Base-by-base conservation (phyloP, 768 basidiomycete genomes). In the Termitomyces sp. region DNA sequence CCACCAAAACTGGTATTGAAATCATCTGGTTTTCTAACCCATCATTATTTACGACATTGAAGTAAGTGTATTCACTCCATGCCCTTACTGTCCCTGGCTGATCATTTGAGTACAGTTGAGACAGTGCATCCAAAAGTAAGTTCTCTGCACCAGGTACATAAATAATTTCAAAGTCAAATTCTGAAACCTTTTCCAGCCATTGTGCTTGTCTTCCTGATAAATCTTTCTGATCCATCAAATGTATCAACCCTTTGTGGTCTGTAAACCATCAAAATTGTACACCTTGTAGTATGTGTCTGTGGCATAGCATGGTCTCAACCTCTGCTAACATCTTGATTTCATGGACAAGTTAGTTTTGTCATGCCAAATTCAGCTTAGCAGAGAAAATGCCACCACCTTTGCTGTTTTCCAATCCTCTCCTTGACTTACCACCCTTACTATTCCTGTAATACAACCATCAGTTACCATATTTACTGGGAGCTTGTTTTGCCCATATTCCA, bases 71-170 rank as follows among this genome's bases (percentile, higher is more conserved):
- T 56, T 68, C 63, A 55, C 63, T 66, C 0, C 47, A 32, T 7
- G 68, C 43, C 8, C 65, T 9, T 14, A 66, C 63, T 2, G 60
- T 66, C 2, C 65, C 67, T 12, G 59, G 54, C 1, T 34, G 17
- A 43, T 63, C 57, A 40, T 63, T 60, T 3, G 65, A 57, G 38
- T 67, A 69, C 10, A 70, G 43, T 0, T 70, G 63, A 0, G 76
- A 78, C 12, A 80, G 65, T 0, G 75, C 69, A 58, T 80, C 74
- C 0, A 74, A 71, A 0, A 70, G 56, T 0, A 65, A 61, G 36
- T 68, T 66, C n/a, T 64, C 60, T 7, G 34, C n/a, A 7, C 67
- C 67, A 0, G 62, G 67, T 1, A 68, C 51, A 53, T 68, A 66
- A 1, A 48, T 31, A 1, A 66, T 48, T 10, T 60, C 55, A 34